Evolutionary conservation across 2,329 filamentous ascomycete genomes (phyloP), one percentile per base, ranked within the genome.

Genomic region (Aspergillus sp.): DNA sequence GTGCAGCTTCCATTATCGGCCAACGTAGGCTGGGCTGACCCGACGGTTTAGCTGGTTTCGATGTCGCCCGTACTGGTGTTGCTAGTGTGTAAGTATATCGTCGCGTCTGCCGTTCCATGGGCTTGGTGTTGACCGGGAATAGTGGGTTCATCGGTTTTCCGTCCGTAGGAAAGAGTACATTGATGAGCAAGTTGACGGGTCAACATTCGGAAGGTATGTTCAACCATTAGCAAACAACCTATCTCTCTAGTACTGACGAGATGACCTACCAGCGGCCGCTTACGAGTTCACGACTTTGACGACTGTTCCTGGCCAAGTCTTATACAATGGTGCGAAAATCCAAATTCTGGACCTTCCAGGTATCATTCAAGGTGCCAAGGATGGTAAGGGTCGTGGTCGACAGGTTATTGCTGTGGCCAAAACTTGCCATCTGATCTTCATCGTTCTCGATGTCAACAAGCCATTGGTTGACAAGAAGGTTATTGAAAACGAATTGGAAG

Each of bases 271-370:
- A 82, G 94, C 89, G 59, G 95, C 95, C 19, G 95, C 94, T 56
- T 99, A 99, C 80, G 95, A 99, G 77, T 99, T 99, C 83, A 99
- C 95, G 68, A 99, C 95, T 58, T 85, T 99, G 77, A 99, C 95
- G 41, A 97, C 94, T 50, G 95, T 99, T 53, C 95, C 95, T 47
- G 95, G 95, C 57, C 95, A 98, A 82, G 93, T 99, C 64, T 82
- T 90, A 70, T 98, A 98, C 81, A 98, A 99, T 74, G 95, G 94
- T 62, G 95, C 95, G 52, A 96, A 96, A 72, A 90, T 99, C 71
- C 95, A 99, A 80, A 98, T 99, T 81, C 91, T 99, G 66, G 95
- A 99, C 85, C 84, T 99, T 74, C 95, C 95, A 1, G 95, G 95
- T 87, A 99, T 99, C 73, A 99, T 99, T 69, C 92, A 98, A 79